Evolutionary conservation across 2,329 filamentous ascomycete species (phyloP).

Genomic region (Epichloe scottii): DNA sequence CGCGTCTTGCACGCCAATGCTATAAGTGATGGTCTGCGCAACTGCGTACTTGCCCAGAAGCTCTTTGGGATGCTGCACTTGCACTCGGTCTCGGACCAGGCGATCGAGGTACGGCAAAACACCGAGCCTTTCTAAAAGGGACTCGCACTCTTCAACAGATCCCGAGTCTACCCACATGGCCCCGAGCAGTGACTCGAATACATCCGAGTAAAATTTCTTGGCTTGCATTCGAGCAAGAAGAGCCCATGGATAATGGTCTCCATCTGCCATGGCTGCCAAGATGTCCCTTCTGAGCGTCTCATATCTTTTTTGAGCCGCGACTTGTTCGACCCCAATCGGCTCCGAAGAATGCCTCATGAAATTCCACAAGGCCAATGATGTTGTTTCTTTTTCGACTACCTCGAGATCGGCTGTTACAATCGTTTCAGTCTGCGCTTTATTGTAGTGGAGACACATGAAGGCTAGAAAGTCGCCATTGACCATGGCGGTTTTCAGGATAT

Average conservation of each 20-base stretch:
- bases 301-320: slow-evolving; percentile 32
- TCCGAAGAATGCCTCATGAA: slow-evolving; percentile 51
- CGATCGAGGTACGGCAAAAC: slow-evolving; percentile 50
- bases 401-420: slow-evolving; percentile 8
- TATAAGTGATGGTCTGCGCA: slow-evolving; percentile 41
- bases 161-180: slow-evolving; percentile 77
- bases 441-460: slow-evolving; percentile 52
- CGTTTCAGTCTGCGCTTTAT: slow-evolving; percentile 12
- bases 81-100: slow-evolving; percentile 45
- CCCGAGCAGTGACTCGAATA: slow-evolving; percentile 70
- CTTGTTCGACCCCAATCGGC: slow-evolving; percentile 35
- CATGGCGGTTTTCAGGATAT: slow-evolving; percentile 59
- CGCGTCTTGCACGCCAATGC: slow-evolving; percentile 16
- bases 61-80: slow-evolving; percentile 55
- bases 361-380: slow-evolving; percentile 44
- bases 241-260: slow-evolving; percentile 61
- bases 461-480: slow-evolving; percentile 73
- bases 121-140: slow-evolving; percentile 50
- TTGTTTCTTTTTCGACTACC: slow-evolving; percentile 10
- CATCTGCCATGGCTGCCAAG: slow-evolving; percentile 32
- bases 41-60: slow-evolving; percentile 48
- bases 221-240: slow-evolving; percentile 51
- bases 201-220: slow-evolving; percentile 71
- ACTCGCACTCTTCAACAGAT: slow-evolving; percentile 43
- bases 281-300: slow-evolving; percentile 35